Percentiles rank a stretch among this genome's conserved stretches.
Evolutionary conservation across 2,329 filamentous ascomycete genomes (phyloP).

Genomic region (Venturia carpophila): DNA sequence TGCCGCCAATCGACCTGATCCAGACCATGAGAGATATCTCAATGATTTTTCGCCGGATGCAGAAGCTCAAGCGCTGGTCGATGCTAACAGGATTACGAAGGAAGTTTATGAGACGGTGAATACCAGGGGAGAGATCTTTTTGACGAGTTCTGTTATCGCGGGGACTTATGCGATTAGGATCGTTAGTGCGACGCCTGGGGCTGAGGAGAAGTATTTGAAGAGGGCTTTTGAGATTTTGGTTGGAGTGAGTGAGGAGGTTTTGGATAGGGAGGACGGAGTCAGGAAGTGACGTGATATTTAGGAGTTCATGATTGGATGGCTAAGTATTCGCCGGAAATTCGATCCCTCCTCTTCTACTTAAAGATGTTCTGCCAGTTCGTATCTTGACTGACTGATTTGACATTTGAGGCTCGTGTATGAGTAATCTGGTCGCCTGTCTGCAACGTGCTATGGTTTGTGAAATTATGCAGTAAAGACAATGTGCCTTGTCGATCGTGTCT

Average conservation of each 20-base stretch:
- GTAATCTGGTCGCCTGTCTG: too few relatives aligned
- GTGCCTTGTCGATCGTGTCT: too few relatives aligned
- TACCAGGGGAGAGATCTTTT: slow-evolving; percentile 65
- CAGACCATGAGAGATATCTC: slow-evolving; percentile 27
- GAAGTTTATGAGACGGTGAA: slow-evolving; percentile 70
- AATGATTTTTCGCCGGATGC: slow-evolving; percentile 31
- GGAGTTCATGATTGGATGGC: not conserved
- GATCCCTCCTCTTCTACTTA: too few relatives aligned
- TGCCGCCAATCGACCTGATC: slow-evolving; percentile 25
- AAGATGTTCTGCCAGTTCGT: too few relatives aligned
- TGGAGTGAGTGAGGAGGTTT: slow-evolving; percentile 50
- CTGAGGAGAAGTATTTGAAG: slow-evolving; percentile 64
- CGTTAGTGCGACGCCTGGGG: slow-evolving; percentile 61
- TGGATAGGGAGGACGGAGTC: slow-evolving; percentile 22
- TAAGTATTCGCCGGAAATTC: too few relatives aligned
- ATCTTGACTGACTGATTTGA: too few relatives aligned
- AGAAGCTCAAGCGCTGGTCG: slow-evolving; percentile 39
- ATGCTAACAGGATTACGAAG: slow-evolving; percentile 62
- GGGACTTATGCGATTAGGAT: slow-evolving; percentile 73
- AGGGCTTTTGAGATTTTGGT: slow-evolving; percentile 69
- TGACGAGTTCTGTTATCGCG: slow-evolving; percentile 69
- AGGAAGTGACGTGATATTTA: not conserved
- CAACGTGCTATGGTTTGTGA: too few relatives aligned
- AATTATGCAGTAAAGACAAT: too few relatives aligned
- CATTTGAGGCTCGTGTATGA: too few relatives aligned